Conservation (phyloP, 2,329 filamentous ascomycete genomes). For the Pseudocercospora pini-densiflorae region DNA sequence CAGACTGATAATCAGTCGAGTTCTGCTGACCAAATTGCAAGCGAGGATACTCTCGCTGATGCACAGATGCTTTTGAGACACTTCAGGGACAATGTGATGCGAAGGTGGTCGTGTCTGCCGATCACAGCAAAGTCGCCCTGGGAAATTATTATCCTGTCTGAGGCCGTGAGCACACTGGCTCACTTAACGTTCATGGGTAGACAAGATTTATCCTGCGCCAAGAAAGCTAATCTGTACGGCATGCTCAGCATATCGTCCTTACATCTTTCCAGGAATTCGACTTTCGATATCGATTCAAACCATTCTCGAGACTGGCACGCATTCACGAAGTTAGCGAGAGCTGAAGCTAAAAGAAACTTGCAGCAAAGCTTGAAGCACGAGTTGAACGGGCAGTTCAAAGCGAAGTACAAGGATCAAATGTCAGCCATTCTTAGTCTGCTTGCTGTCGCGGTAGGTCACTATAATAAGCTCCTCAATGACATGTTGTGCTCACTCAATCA, state of each 20-base stretch:
- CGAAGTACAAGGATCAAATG: constrained; percentile 47
- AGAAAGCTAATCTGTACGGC: constrained; percentile 10
- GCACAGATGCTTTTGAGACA: constrained; percentile 15
- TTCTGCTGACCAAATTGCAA: not conserved
- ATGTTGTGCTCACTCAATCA: not conserved
- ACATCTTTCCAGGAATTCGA: constrained; percentile 7
- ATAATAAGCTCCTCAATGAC: not conserved
- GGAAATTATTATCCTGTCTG: constrained; percentile 8
- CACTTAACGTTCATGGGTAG: constrained; percentile 11
- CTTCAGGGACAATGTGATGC: constrained; percentile 15
- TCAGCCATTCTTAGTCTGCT: constrained; percentile 43
- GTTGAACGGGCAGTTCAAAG: constrained; percentile 36
- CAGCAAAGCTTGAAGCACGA: constrained; percentile 39
- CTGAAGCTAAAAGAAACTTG: constrained; percentile 33
- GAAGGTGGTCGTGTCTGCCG: constrained; percentile 7
- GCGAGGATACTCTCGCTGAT: constrained; percentile 4
- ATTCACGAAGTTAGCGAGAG: not conserved
- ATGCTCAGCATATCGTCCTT: constrained; percentile 14
- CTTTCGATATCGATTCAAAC: not conserved
- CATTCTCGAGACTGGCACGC: not conserved
- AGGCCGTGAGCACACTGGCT: constrained; percentile 15
- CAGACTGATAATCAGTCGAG: too few relatives aligned
- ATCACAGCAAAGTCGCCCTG: constrained; percentile 17
- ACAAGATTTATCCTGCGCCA: constrained; percentile 10
- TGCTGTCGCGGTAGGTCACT: constrained; percentile 39